A percentile compares a stretch with the other conserved stretches of the same genome.
These are phyloP conservation scores for Spergularia bocconei DNA, from an alignment of 148 eudicot species.

Conservation along the genomic window DNA sequence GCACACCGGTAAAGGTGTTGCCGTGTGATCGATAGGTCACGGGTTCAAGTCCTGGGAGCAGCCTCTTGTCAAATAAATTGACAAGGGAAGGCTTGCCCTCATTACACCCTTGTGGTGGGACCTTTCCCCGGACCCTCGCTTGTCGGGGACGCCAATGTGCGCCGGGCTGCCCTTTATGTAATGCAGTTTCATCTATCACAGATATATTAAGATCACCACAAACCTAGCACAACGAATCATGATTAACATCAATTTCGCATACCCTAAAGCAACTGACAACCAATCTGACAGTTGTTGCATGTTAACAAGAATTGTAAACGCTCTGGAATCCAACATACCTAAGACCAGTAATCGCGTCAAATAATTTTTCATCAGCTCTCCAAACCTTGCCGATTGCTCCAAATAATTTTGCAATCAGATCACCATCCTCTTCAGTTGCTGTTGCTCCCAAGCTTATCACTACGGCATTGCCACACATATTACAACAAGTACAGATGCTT, in stretches of 20 bases:
- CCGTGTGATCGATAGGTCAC: too few relatives aligned
- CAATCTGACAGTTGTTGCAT: neutral
- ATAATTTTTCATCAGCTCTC: constrained; percentile 84
- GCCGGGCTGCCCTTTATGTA: too few relatives aligned
- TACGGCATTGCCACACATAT: constrained; percentile 16
- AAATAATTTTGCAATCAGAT: constrained; percentile 57
- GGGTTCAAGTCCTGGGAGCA: too few relatives aligned
- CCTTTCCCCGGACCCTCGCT: too few relatives aligned
- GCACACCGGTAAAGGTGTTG: too few relatives aligned
- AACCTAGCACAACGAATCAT: neutral
- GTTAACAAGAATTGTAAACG: neutral
- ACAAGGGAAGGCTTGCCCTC: too few relatives aligned
- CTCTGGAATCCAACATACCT: constrained; percentile 44
- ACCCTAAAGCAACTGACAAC: neutral
- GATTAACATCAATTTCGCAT: neutral
- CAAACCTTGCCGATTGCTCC: constrained; percentile 90
- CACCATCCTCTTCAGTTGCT: constrained; percentile 77
- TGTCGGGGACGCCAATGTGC: too few relatives aligned
- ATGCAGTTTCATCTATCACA: constrained; percentile 13
- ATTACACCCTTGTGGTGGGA: too few relatives aligned
- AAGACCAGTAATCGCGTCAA: constrained; percentile 86
- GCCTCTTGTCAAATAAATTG: too few relatives aligned
- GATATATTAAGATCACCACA: neutral
- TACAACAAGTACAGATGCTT: neutral
- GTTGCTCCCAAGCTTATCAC: constrained; percentile 73